A percentile compares a stretch with the other conserved stretches of the same genome.
phyloP scores from a whole-genome alignment of 2,329 filamentous ascomycete species.

The Proliferodiscus dingleyae region DNA sequence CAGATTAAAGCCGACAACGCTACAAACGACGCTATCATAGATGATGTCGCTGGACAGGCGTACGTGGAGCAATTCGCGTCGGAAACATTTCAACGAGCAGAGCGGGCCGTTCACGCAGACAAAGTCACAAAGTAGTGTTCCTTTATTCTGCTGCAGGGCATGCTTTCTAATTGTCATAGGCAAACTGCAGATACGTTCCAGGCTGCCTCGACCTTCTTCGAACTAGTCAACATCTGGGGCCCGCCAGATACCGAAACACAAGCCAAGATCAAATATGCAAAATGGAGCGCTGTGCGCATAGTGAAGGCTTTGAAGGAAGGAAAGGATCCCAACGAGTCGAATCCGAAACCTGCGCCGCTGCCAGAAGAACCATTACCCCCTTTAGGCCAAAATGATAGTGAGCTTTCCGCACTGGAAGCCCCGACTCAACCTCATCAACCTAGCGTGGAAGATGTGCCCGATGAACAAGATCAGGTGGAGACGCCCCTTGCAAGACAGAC shows the following conservation, averaged over 20 bases:
- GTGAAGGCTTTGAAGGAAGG: slow-evolving; percentile 85
- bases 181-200: slow-evolving; percentile 93
- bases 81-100: slow-evolving; percentile 80
- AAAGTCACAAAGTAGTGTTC: slow-evolving; percentile 70
- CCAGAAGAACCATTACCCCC: slow-evolving; percentile 40
- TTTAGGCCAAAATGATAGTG: slow-evolving; percentile 60
- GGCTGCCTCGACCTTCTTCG: slow-evolving; percentile 87
- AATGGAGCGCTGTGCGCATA: slow-evolving; percentile 91
- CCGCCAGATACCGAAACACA: slow-evolving; percentile 67
- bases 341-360: slow-evolving; percentile 60
- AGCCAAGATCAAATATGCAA: slow-evolving; percentile 91
- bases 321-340: slow-evolving; percentile 86
- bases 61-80: slow-evolving; percentile 93
- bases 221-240: slow-evolving; percentile 81
- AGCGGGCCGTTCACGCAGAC: slow-evolving; percentile 75
- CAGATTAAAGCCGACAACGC: slow-evolving; percentile 68
- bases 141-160: neutral
- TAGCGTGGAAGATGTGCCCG: slow-evolving; percentile 53
- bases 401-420: slow-evolving; percentile 52
- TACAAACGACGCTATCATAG: slow-evolving; percentile 75
- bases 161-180: slow-evolving; percentile 38
- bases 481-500: slow-evolving; percentile 41
- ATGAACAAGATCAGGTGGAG: slow-evolving; percentile 48
- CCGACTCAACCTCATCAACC: slow-evolving; percentile 35
- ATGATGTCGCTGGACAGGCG: slow-evolving; percentile 81